Percentiles rank a stretch among this genome's conserved stretches.
Conservation (phyloP, 2,329 filamentous ascomycete species). For the Colletotrichum salicis region DNA sequence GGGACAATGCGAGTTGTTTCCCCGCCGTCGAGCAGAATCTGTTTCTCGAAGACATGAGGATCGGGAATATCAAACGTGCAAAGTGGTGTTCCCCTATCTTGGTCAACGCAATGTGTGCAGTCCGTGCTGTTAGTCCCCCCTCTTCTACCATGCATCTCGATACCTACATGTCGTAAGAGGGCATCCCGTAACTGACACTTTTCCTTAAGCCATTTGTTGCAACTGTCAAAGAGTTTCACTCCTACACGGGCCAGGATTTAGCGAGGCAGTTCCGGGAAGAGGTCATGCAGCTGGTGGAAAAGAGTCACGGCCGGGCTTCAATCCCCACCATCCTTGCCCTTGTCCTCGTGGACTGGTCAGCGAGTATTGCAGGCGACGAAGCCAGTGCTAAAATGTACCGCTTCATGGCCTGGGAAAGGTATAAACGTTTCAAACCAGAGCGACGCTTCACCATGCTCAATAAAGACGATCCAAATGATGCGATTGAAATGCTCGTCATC, state of each 20-base stretch:
- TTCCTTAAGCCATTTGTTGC: slow-evolving; percentile 24
- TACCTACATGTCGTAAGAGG: background rate
- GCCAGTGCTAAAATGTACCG: slow-evolving; percentile 28
- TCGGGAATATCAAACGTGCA: slow-evolving; percentile 30
- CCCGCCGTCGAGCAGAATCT: slow-evolving; percentile 40
- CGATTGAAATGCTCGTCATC: slow-evolving; percentile 11
- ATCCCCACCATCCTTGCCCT: slow-evolving; percentile 27
- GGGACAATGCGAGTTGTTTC: slow-evolving; percentile 42
- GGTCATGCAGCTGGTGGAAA: slow-evolving; percentile 30
- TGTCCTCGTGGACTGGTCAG: slow-evolving; percentile 21
- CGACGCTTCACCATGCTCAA: slow-evolving; percentile 14
- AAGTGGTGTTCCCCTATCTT: slow-evolving; percentile 45
- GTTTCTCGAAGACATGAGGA: slow-evolving; percentile 44
- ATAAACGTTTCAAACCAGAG: slow-evolving; percentile 27
- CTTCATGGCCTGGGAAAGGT: slow-evolving; percentile 32
- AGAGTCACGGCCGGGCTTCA: slow-evolving; percentile 26
- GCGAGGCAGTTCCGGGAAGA: slow-evolving; percentile 15
- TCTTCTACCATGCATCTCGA: background rate
- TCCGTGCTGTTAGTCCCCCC: slow-evolving; percentile 41
- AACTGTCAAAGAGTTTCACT: slow-evolving; percentile 24
- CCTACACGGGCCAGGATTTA: slow-evolving; percentile 28
- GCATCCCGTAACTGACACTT: slow-evolving; percentile 2
- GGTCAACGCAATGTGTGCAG: slow-evolving; percentile 46
- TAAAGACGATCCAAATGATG: slow-evolving; percentile 3
- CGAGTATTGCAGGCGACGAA: slow-evolving; percentile 30